Conservation (phyloP, 202 grass and related monocot species). For the Miscanthus sacchariflorus region DNA sequence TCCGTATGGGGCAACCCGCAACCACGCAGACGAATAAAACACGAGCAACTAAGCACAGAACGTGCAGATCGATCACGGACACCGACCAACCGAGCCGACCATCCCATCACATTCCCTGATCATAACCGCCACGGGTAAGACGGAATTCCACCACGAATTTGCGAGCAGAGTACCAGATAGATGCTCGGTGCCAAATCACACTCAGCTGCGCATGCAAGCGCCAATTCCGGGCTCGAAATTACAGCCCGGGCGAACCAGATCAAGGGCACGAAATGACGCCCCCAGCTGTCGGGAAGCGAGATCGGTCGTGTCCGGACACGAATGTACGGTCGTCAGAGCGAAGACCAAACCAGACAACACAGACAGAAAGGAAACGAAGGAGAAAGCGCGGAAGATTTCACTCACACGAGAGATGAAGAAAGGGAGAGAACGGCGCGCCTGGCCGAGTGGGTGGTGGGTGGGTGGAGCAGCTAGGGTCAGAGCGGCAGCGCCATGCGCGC, state of each 20-base stretch:
- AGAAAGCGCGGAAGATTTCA: background rate
- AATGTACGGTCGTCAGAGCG: background rate
- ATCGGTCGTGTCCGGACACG: slow-evolving; percentile 23
- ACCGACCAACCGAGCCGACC: background rate
- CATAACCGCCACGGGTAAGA: background rate
- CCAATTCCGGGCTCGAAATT: background rate
- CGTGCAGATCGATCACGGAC: background rate
- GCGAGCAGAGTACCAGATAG: background rate
- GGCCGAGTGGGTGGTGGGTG: background rate
- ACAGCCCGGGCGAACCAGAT: slow-evolving; percentile 7
- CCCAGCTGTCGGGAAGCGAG: background rate
- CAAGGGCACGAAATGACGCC: background rate
- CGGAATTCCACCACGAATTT: background rate
- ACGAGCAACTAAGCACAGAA: background rate
- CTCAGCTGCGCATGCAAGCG: background rate
- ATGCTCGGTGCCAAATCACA: background rate
- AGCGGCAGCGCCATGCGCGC: slow-evolving; percentile 40
- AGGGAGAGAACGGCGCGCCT: background rate
- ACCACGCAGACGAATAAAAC: background rate
- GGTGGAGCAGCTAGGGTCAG: slow-evolving; percentile 13
- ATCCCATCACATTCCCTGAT: background rate
- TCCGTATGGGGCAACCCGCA: background rate
- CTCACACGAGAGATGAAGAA: background rate
- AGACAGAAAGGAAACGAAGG: background rate
- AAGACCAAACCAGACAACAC: background rate